Evolutionary conservation across 2,329 filamentous ascomycete species (phyloP), one percentile per base, ranked within the genome.

Genomic region (Teratosphaeria viscida): DNA sequence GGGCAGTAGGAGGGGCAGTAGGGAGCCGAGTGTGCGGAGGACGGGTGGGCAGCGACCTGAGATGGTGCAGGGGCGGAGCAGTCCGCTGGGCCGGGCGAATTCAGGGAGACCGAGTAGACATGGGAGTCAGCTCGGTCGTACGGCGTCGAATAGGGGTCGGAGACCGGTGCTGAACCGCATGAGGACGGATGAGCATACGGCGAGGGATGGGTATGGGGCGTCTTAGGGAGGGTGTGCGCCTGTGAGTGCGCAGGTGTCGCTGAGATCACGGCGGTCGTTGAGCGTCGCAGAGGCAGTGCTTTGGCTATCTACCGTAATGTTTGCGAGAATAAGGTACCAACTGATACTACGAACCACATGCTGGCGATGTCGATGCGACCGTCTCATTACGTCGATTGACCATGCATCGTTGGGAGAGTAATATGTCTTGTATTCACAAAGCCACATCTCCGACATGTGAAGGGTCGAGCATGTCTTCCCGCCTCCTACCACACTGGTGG

Each of bases 1-100:
- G 60, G 16, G 54, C n/a, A 56, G 55, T 27, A 60, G 55, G 16
- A n/a, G 55, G 19, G 54, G 29, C 29, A 52, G 59, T 27, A 53
- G 47, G 52, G 32, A 37, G 26, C 53, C 27, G 11, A 54, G 34
- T 19, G 26, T n/a, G 5, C 34, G 14, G 6, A 54, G n/a, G 32
- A 5, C 27, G 16, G 16, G 19, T 19, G 8, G 5, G 26, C 53
- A 54, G 53, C 7, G n/a, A 34, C 23, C 34, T 16, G 34, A 32
- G 23, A 54, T 54, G n/a, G 27, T 54, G 19, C 53, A 32, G 27
- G 19, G 53, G 7, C 53, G 32, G 32, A 26, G 34, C 16, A 54
- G 53, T 37, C 53, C 19, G 27, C 12, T n/a, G 19, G 27, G 53
- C 10, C 53, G 53, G 14, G 12, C 27, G 7, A 1, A 16, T 12